A percentile compares a stretch with the other conserved stretches of the same genome.
Conservation (phyloP, 495 filamentous ascomycete species). For the Annulohypoxylon bovei region DNA sequence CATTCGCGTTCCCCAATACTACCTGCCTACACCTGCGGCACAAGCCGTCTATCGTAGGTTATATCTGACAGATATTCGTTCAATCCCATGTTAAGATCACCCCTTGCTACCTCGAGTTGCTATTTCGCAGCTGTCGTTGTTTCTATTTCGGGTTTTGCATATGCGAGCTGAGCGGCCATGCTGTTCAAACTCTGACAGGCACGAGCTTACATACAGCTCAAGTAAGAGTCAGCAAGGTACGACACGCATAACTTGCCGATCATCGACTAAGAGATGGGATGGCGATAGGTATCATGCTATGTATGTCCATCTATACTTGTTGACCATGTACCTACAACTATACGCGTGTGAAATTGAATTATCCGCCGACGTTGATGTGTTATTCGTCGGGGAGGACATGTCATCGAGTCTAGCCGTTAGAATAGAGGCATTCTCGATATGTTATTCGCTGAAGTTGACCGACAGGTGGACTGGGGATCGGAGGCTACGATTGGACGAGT, state of each 20-base stretch:
- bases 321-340: neutral
- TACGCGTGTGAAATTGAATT: slow-evolving; percentile 1
- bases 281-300: slow-evolving; percentile 15
- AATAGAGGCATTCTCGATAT: slow-evolving; percentile 14
- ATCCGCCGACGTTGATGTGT: neutral
- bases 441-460: slow-evolving; percentile 30
- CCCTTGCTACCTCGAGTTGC: slow-evolving; percentile 15
- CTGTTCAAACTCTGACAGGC: slow-evolving; percentile 10
- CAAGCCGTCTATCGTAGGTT: slow-evolving; percentile 10
- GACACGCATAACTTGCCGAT: slow-evolving; percentile 27
- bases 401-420: slow-evolving; percentile 21
- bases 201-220: slow-evolving; percentile 34
- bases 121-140: slow-evolving; percentile 32
- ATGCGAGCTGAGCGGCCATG: slow-evolving; percentile 25
- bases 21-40: slow-evolving; percentile 35
- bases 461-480: slow-evolving; percentile 9
- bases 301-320: slow-evolving; percentile 10
- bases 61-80: neutral
- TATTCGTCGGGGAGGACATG: slow-evolving; percentile 28
- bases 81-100: slow-evolving; percentile 19
- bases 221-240: slow-evolving; percentile 25
- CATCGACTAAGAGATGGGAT: slow-evolving; percentile 14
- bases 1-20: slow-evolving; percentile 25
- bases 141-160: slow-evolving; percentile 38
- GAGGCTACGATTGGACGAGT: slow-evolving; percentile 27